Conservation (phyloP, 176 grass and related monocot species). For the Oropetium thomaeum region DNA sequence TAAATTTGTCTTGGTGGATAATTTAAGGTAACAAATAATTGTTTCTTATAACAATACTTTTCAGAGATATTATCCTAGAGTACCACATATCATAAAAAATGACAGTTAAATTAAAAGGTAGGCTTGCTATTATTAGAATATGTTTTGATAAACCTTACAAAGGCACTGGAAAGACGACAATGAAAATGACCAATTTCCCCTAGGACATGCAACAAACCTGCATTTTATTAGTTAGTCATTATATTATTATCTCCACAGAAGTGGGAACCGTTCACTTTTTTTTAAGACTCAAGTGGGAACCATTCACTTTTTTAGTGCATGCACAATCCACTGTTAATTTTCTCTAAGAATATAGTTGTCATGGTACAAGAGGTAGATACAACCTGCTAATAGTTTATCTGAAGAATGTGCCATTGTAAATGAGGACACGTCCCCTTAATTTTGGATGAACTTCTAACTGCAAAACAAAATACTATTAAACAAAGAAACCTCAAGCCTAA, state of each 20-base stretch:
- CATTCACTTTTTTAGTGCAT: not conserved
- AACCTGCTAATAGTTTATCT: not conserved
- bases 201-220: not conserved
- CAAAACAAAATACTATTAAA: not conserved
- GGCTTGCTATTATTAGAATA: not conserved
- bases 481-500: not conserved
- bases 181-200: not conserved
- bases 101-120: not conserved
- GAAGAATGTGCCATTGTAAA: not conserved
- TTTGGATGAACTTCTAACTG: not conserved
- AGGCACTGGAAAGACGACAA: not conserved
- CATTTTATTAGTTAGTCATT: not conserved
- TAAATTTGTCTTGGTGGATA: too few relatives aligned
- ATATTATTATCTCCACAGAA: not conserved
- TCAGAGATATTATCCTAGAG: not conserved
- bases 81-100: not conserved
- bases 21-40: not conserved
- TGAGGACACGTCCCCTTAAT: not conserved
- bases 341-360: not conserved
- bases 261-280: not conserved
- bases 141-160: not conserved
- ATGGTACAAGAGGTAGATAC: not conserved
- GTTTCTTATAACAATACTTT: not conserved
- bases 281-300: not conserved
- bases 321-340: not conserved